Evolutionary conservation across 208 protist genomes (phyloP), one percentile per base, ranked within the genome.

Genomic region (Phytomonas francai): DNA sequence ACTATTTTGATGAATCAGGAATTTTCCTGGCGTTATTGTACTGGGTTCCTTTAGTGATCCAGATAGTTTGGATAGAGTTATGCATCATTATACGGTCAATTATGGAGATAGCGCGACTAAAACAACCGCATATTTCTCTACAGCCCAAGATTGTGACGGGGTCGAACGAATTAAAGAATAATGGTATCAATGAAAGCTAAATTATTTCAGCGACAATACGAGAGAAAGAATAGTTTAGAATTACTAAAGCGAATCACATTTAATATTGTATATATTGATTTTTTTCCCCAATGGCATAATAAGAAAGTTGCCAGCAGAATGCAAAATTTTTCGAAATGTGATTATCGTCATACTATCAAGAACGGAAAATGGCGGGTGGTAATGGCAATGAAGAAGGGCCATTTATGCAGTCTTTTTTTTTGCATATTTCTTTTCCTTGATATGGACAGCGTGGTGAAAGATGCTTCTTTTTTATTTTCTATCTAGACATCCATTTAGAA

Each of bases 1-100:
- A 91, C 63, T 95, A 95, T 72, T 92, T 95, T 83, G 39, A 45
- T 11, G 39, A 45, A 16, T 45, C 39, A 22, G 6, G 81, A 9
- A 57, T 86, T 25, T 91, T 95, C 70, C 67, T 95, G 11, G 72
- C 71, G 1, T 67, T 86, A 0, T 66, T 91, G 32, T 87, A 81
- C 67, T 82, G 75, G 68, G 14, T 72, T n/a, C 89, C 89, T 31
- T 42, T 94, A 9, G 76, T 91, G 60, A 51, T 78, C 4, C 25
- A 81, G 12, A 68, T 84, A 29, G 57, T 84, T 30, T 49, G 56
- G 28, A 36, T 90, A 49, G 77, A 85, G 62, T 58, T 84, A n/a
- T 57, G 30, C 36, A 31, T 70, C n/a, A 36, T 64, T 14, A 32
- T 19, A 3, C 51, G 51, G 30, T n/a, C 63, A 25, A 31, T 8